Conservation (phyloP, 495 filamentous ascomycete genomes). For the Extremus antarcticus region DNA sequence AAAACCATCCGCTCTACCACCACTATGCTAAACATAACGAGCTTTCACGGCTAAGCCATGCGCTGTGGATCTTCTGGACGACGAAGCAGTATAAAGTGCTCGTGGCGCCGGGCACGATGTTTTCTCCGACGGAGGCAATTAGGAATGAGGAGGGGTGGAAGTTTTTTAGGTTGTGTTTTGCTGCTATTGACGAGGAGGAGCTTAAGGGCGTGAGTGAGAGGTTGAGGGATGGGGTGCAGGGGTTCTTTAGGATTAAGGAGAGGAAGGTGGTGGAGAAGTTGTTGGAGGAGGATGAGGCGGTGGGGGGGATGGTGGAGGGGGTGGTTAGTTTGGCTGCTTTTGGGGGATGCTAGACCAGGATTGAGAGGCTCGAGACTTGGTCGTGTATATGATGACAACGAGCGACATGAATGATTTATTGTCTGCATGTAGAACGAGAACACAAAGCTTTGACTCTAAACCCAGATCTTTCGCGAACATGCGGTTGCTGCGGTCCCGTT, state of each 20-base stretch:
- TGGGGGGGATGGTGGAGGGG: conserved; percentile 8
- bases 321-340: conserved; percentile 1
- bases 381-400: not conserved
- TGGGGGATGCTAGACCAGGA: not conserved
- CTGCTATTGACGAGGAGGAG: conserved; percentile 61
- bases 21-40: conserved; percentile 31
- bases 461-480: too few relatives aligned
- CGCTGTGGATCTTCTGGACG: conserved; percentile 65
- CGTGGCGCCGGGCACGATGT: conserved; percentile 57
- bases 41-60: conserved; percentile 38
- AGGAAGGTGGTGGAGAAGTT: conserved; percentile 51
- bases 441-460: too few relatives aligned
- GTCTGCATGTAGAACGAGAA: too few relatives aligned
- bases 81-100: conserved; percentile 56
- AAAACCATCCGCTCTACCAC: conserved; percentile 53
- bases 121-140: conserved; percentile 51
- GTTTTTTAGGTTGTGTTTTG: conserved; percentile 75
- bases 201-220: conserved; percentile 46
- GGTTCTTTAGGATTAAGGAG: conserved; percentile 65
- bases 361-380: conserved; percentile 13
- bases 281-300: conserved; percentile 29
- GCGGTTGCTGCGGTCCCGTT: too few relatives aligned
- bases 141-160: conserved; percentile 44
- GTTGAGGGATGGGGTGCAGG: conserved; percentile 55
- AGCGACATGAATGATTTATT: not conserved